Base-by-base conservation (phyloP, 2,329 filamentous ascomycete species). In the Trichoderma sp. region DNA sequence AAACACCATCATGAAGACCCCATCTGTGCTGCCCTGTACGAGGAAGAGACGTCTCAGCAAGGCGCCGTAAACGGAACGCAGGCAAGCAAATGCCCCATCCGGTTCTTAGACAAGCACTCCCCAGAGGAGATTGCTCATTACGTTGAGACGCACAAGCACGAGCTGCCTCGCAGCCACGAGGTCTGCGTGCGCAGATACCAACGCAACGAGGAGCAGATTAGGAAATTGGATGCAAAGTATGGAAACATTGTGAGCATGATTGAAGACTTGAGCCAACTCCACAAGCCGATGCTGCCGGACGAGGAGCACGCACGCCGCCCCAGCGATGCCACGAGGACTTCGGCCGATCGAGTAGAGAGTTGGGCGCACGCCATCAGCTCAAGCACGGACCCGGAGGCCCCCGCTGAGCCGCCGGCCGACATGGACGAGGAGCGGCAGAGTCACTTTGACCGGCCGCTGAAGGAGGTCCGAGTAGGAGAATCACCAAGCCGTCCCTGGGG, bases 231-330 rank as follows among this genome's bases (percentile, higher is more conserved):
- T 75, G 92, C 92, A 68, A 98, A 97, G 76, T 98, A 97, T 75
- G 93, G 92, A 69, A 94, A 90, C 74, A 81, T 97, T 50, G 92
- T 92, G 70, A 96, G 87, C 78, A 97, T 98, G 94, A 96, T 98
- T 67, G 90, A 95, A 75, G 92, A 92, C 9, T 81, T 98, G 45
- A 91, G 93, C 56, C 86, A 89, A 69, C 92, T 96, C 71, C 94
- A 98, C 74, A 90, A 95, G 74, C 89, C 91, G 6, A 92, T 95
- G 86, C 81, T 97, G 30, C 91, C 91, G 1, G 81, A 84, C 56
- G 72, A 72, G 21, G 83, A 85, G 68, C 80, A 83, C 68, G 79
- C 71, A 67, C 77, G 75, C 57, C 78, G 71, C 48, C 78, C 70
- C 60, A 79, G 77, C 68, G 78, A 80, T 50, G 77, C 79, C 28